These are phyloP conservation scores for Amorphotheca resinae DNA, from an alignment of 495 filamentous ascomycete species.

Conservation along the genomic window DNA sequence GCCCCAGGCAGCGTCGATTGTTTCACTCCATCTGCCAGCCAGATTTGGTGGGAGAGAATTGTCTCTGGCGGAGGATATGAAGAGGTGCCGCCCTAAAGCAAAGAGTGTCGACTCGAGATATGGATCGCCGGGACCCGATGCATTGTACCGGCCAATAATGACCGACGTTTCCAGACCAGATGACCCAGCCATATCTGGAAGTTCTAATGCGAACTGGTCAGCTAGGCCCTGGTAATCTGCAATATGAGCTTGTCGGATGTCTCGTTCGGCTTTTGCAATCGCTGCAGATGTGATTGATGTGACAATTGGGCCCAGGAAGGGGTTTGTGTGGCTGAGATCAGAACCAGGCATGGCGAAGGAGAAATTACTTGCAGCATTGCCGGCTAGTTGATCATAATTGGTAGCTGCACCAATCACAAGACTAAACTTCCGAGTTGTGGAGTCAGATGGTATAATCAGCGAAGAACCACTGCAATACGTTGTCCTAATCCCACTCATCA, in stretches of 20 bases:
- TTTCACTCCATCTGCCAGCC: constrained; percentile 3
- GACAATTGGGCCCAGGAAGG: constrained; percentile 28
- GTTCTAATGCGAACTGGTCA: constrained; percentile 26
- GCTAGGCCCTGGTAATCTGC: constrained; percentile 28
- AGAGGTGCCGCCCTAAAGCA: constrained; percentile 33
- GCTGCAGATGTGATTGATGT: constrained; percentile 22
- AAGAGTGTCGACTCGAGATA: constrained; percentile 33
- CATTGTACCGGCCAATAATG: constrained; percentile 26
- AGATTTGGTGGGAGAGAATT: constrained; percentile 23
- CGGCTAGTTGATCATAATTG: constrained; percentile 32
- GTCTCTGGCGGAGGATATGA: constrained; percentile 29
- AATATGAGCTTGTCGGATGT: constrained; percentile 26
- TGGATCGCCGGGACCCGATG: constrained; percentile 24
- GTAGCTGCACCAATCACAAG: constrained; percentile 32
- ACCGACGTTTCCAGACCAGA: constrained; percentile 25
- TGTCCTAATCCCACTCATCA: constrained; percentile 11
- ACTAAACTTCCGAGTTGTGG: constrained; percentile 13
- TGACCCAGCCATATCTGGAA: constrained; percentile 30
- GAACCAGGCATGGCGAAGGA: constrained; percentile 33
- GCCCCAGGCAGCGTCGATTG: constrained; percentile 28
- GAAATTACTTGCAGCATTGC: constrained; percentile 27
- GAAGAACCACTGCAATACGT: constrained; percentile 12
- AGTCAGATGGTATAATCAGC: constrained; percentile 17
- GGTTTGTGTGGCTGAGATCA: too few species aligned
- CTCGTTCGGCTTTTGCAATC: constrained; percentile 18